Evolutionary conservation across 768 basidiomycete genomes (phyloP).

Genomic region (Cystobasidiopsis lactophilus): DNA sequence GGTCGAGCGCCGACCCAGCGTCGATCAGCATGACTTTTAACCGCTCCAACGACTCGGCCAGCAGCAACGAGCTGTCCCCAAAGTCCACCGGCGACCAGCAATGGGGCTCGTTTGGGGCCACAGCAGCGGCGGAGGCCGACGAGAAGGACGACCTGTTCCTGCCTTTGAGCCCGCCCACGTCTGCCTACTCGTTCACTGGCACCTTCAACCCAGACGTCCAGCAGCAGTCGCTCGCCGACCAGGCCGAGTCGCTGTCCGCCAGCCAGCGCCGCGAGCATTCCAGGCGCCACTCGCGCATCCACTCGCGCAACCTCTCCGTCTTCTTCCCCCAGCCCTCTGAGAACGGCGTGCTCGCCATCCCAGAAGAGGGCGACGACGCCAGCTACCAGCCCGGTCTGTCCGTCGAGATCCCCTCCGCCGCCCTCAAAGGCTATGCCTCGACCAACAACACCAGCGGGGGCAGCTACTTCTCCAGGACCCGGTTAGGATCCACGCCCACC

Average conservation of each 20-base stretch:
- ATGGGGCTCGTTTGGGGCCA: neutral
- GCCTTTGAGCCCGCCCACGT: constrained; percentile 1
- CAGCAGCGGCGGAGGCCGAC: neutral
- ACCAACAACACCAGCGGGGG: neutral
- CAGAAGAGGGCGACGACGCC: neutral
- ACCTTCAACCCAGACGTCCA: neutral
- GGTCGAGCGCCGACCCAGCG: too few species aligned
- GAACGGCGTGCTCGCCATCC: constrained; percentile 7
- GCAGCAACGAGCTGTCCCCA: too few species aligned
- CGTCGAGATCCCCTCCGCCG: constrained; percentile 6
- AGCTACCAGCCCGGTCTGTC: neutral
- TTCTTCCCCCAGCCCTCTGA: constrained; percentile 21
- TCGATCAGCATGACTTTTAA: too few species aligned
- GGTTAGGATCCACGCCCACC: neutral
- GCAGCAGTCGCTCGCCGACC: neutral
- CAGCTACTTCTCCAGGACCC: neutral
- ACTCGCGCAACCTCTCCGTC: constrained; percentile 19
- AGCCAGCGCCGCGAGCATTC: constrained; percentile 5
- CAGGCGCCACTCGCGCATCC: constrained; percentile 17
- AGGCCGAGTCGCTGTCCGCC: neutral
- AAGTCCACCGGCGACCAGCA: too few species aligned
- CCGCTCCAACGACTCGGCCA: too few species aligned
- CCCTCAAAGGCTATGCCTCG: constrained; percentile 1
- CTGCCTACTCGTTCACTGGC: constrained; percentile 1
- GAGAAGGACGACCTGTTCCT: constrained; percentile 10